Conservation (phyloP, 371 early-diverging fungal species). For the Lichtheimia ramosa region DNA sequence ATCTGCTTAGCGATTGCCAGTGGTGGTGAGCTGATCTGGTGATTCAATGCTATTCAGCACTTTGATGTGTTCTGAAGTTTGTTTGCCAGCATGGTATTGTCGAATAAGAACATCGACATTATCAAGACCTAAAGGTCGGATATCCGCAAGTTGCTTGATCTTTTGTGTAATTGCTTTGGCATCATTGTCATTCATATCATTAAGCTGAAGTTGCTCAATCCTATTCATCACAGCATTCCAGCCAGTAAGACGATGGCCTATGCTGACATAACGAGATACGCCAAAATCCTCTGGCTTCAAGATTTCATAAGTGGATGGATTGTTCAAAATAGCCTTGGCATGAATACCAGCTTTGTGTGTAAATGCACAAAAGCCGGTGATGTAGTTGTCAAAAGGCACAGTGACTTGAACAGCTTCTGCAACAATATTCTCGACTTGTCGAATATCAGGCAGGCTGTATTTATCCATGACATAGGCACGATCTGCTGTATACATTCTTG, state of each 20-base stretch:
- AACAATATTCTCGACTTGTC: constrained; percentile 93
- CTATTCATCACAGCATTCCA: constrained; percentile 99
- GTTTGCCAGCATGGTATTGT: constrained; percentile 24
- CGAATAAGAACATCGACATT: constrained; percentile 79
- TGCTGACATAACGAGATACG: constrained; percentile 94
- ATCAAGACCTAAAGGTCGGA: constrained; percentile 85
- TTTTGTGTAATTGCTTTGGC: constrained; percentile 90
- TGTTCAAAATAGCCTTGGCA: constrained; percentile 97
- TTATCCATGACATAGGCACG: constrained; percentile 86
- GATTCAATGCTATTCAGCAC: constrained; percentile 13
- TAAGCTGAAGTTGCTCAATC: constrained; percentile 83
- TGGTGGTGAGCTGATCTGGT: constrained; percentile 17
- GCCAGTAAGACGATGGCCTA: constrained; percentile 95
- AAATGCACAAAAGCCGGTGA: constrained; percentile 97
- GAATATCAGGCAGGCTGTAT: constrained; percentile 88
- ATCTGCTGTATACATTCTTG: constrained; percentile 93
- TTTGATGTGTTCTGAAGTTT: constrained; percentile 14
- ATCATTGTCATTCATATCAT: constrained; percentile 79
- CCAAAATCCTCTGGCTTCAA: constrained; percentile 96
- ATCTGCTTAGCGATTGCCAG: no score
- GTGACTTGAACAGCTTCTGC: constrained; percentile 93
- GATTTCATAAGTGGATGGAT: constrained; percentile 96
- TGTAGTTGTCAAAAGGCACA: constrained; percentile 98
- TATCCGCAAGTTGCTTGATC: constrained; percentile 93
- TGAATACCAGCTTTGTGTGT: constrained; percentile 99